Percentiles rank a stretch among this genome's conserved stretches.
Evolutionary conservation across 2,329 filamentous ascomycete genomes (phyloP).

Genomic region (Aspergillus novoparasiticus): DNA sequence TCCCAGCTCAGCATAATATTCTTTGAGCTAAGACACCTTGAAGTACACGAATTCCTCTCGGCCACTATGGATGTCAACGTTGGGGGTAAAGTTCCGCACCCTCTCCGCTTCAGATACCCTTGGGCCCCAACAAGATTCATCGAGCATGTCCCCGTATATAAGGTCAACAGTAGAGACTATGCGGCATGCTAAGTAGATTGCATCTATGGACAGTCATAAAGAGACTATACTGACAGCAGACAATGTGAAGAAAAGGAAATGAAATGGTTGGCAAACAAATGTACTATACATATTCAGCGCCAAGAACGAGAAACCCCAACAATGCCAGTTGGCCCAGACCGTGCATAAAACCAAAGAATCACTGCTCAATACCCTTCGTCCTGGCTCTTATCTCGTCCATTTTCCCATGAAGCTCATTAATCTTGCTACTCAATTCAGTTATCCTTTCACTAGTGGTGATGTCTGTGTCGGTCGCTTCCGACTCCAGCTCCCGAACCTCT

Average conservation of each 20-base stretch:
- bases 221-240: no score
- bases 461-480: neutral
- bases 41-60: slow-evolving; percentile 5
- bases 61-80: neutral
- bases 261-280: no score
- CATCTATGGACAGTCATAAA: no score
- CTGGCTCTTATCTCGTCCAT: neutral
- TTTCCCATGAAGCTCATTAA: neutral
- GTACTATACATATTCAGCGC: no score
- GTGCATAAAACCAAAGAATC: no score
- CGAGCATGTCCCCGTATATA: slow-evolving; percentile 13
- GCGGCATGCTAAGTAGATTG: slow-evolving; percentile 3
- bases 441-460: neutral
- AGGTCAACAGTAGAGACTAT: slow-evolving; percentile 7
- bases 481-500: neutral
- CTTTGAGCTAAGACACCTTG: neutral
- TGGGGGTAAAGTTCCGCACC: neutral
- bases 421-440: neutral
- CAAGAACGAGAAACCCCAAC: no score
- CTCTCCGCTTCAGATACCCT: neutral
- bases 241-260: no score
- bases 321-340: no score
- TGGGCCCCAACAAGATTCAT: slow-evolving; percentile 15
- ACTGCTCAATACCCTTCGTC: neutral
- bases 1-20: neutral